These are phyloP conservation scores for Rubroboletus satanas DNA, from an alignment of 768 basidiomycete genomes.

Conservation along the genomic window DNA sequence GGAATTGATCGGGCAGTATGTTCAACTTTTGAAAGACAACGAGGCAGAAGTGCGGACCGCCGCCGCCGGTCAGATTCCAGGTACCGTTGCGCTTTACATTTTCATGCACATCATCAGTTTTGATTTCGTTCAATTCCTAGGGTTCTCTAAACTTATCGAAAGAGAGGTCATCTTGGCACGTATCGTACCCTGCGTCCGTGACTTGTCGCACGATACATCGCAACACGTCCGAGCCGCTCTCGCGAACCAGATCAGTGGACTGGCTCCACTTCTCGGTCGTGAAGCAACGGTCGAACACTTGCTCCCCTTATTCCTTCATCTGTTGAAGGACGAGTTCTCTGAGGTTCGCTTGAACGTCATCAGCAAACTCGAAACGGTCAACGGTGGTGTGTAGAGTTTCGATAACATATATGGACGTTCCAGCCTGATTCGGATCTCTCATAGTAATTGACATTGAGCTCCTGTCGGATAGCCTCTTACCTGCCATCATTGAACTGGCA, in stretches of 20 bases:
- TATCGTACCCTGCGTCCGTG: conserved; percentile 91
- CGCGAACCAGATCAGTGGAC: conserved; percentile 92
- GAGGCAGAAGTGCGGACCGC: conserved; percentile 98
- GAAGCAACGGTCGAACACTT: conserved; percentile 94
- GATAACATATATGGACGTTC: not conserved
- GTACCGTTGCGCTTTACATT: conserved; percentile 39
- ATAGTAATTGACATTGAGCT: conserved; percentile 97
- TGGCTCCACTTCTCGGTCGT: conserved; percentile 90
- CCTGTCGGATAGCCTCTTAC: conserved; percentile 89
- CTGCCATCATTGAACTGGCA: conserved; percentile 95
- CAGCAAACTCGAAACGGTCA: conserved; percentile 96
- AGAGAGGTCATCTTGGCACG: conserved; percentile 90
- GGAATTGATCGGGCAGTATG: conserved; percentile 90
- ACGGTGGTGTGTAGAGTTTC: conserved; percentile 58
- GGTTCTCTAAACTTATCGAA: conserved; percentile 91
- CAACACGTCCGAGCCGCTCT: conserved; percentile 97
- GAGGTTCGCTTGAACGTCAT: conserved; percentile 98
- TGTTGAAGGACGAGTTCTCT: conserved; percentile 97
- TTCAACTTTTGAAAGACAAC: conserved; percentile 93
- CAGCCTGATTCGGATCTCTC: conserved; percentile 9
- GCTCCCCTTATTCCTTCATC: conserved; percentile 92
- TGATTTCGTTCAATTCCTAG: conserved; percentile 39
- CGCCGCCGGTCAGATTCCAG: conserved; percentile 94
- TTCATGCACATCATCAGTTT: not conserved
- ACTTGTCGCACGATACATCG: conserved; percentile 87